Conservation (phyloP, 768 basidiomycete species). For the Phanerodontia chrysosporium region DNA sequence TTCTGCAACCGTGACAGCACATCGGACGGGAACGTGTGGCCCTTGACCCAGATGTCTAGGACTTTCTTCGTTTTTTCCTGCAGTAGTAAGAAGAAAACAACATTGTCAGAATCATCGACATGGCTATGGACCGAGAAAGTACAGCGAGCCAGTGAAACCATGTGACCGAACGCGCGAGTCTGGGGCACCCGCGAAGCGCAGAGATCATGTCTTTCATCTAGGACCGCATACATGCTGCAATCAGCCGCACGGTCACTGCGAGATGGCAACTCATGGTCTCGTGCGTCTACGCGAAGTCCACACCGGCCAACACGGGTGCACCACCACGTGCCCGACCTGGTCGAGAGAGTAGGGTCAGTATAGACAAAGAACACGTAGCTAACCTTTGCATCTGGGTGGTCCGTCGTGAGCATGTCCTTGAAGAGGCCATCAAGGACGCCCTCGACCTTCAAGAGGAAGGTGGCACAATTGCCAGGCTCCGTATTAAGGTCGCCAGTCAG, state of each 20-base stretch:
- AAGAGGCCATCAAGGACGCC: slow-evolving; percentile 87
- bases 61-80: slow-evolving; percentile 98
- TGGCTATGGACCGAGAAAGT: neutral
- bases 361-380: slow-evolving; percentile 35
- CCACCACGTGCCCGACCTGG: neutral
- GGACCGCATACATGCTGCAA: neutral
- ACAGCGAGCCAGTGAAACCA: slow-evolving; percentile 12
- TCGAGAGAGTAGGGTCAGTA: slow-evolving; percentile 4
- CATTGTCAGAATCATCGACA: neutral
- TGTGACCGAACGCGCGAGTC: slow-evolving; percentile 28
- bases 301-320: neutral
- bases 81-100: slow-evolving; percentile 12
- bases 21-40: slow-evolving; percentile 78
- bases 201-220: neutral
- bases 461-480: slow-evolving; percentile 66
- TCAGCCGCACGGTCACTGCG: neutral
- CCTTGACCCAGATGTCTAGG: slow-evolving; percentile 95
- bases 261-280: neutral
- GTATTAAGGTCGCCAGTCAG: slow-evolving; percentile 52
- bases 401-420: slow-evolving; percentile 71
- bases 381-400: slow-evolving; percentile 78
- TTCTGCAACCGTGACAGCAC: slow-evolving; percentile 71
- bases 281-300: neutral
- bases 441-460: slow-evolving; percentile 86
- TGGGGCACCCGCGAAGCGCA: slow-evolving; percentile 4